Evolutionary conservation across 176 grass and related monocot species (phyloP).

Genomic region (Themeda triandra): DNA sequence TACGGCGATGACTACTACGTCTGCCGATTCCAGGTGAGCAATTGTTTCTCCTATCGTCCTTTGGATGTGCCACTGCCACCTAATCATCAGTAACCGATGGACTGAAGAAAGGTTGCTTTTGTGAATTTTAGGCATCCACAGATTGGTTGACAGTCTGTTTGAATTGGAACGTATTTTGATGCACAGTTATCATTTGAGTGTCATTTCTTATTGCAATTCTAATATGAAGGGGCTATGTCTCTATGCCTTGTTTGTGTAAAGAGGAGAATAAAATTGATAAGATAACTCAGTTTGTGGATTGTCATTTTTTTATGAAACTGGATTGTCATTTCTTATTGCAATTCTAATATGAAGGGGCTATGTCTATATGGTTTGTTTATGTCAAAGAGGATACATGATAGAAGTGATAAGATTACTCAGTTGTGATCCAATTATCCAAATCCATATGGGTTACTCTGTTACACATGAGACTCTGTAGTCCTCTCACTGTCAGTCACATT

Average conservation of each 20-base stretch:
- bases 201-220: background rate
- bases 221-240: no score
- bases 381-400: background rate
- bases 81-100: background rate
- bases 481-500: background rate
- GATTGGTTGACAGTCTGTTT: background rate
- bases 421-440: background rate
- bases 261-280: background rate
- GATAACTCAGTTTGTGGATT: background rate
- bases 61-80: background rate
- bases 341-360: background rate
- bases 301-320: background rate
- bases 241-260: background rate
- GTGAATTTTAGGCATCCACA: background rate
- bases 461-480: background rate
- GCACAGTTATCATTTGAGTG: background rate
- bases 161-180: background rate
- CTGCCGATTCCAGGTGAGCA: slow-evolving; percentile 71
- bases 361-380: background rate
- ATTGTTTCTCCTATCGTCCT: background rate
- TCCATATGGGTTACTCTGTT: background rate
- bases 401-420: background rate
- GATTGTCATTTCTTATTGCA: background rate
- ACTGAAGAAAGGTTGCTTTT: background rate
- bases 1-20: slow-evolving; percentile 85